These are phyloP conservation scores for Aspergillus proliferans DNA, from an alignment of 2,329 filamentous ascomycete species.

Conservation along the genomic window DNA sequence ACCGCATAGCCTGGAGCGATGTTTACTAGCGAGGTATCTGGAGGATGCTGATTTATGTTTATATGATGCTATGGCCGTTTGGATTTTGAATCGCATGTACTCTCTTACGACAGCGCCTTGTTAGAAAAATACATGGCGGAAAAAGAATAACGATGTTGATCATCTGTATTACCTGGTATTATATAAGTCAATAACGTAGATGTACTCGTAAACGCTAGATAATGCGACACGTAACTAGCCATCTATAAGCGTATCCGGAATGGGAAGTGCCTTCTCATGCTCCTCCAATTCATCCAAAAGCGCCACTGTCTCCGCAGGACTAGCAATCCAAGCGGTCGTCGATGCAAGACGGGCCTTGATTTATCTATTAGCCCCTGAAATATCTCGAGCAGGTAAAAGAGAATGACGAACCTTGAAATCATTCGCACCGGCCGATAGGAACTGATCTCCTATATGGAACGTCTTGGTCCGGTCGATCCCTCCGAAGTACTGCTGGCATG, in stretches of 20 bases:
- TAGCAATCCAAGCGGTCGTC: conserved; percentile 96
- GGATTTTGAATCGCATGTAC: background rate
- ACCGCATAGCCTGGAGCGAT: background rate
- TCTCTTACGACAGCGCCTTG: background rate
- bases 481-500: conserved; percentile 86
- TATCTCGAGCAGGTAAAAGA: background rate
- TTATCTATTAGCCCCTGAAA: background rate
- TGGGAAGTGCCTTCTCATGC: conserved; percentile 32
- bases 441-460: conserved; percentile 92
- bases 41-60: background rate
- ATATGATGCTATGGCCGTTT: background rate
- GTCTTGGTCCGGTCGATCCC: conserved; percentile 69
- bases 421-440: conserved; percentile 88
- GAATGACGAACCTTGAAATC: conserved; percentile 70
- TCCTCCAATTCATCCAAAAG: conserved; percentile 74
- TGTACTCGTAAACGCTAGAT: background rate
- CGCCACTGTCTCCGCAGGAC: conserved; percentile 80
- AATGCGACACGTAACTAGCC: background rate
- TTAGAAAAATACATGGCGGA: background rate
- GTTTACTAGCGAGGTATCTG: background rate
- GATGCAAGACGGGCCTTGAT: conserved; percentile 71
- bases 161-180: background rate
- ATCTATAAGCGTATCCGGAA: background rate
- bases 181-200: background rate
- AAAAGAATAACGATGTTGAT: background rate